phyloP scores from a whole-genome alignment of 495 filamentous ascomycete species.

The Penicillium coffeae region DNA sequence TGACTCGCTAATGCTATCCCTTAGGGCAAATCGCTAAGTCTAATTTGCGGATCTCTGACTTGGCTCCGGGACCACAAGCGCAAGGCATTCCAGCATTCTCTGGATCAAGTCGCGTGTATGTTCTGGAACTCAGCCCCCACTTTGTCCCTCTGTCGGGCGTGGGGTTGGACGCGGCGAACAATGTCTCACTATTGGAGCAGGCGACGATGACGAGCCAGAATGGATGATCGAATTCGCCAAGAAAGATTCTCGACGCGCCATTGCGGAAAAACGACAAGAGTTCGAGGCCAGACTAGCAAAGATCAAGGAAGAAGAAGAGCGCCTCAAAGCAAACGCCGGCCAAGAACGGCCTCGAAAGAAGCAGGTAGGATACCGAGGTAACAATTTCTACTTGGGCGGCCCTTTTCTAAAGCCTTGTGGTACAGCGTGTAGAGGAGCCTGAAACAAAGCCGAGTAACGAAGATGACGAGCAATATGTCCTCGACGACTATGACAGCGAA shows the following conservation, averaged over 20 bases:
- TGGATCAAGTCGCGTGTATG: constrained; percentile 34
- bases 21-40: constrained; percentile 92
- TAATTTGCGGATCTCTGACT: constrained; percentile 89
- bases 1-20: no score
- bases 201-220: constrained; percentile 72
- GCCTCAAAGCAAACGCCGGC: constrained; percentile 46
- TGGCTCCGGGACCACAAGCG: constrained; percentile 89
- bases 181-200: constrained; percentile 4
- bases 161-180: not conserved
- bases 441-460: constrained; percentile 32
- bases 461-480: constrained; percentile 68
- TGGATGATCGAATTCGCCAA: constrained; percentile 82
- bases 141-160: not conserved
- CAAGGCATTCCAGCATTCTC: constrained; percentile 53
- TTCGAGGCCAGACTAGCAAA: constrained; percentile 66
- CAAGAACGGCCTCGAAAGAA: constrained; percentile 48
- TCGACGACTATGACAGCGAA: constrained; percentile 79
- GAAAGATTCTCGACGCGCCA: constrained; percentile 60
- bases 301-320: constrained; percentile 66
- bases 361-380: constrained; percentile 32
- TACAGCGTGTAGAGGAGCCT: constrained; percentile 31
- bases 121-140: not conserved
- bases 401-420: not conserved
- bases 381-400: not conserved
- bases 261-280: constrained; percentile 62